Percentiles rank a stretch among this genome's conserved stretches.
Conservation (phyloP, 768 basidiomycete genomes). For the Pisolithus microcarpus region DNA sequence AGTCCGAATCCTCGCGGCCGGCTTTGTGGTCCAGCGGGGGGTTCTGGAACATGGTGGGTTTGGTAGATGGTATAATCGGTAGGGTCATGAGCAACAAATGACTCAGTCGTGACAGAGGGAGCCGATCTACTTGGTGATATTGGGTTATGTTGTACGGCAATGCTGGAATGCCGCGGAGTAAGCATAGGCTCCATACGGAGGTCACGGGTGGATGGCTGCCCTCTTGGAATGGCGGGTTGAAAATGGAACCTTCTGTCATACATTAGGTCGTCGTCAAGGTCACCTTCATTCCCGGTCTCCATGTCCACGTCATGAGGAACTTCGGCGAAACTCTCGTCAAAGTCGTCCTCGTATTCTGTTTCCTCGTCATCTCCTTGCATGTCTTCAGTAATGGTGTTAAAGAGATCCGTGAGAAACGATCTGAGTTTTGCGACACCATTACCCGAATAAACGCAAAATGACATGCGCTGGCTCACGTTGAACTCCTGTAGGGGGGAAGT, state of each 20-base stretch:
- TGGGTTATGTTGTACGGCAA: slow-evolving; percentile 23
- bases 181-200: slow-evolving; percentile 9
- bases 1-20: slow-evolving; percentile 39
- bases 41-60: slow-evolving; percentile 28
- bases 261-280: slow-evolving; percentile 41
- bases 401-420: slow-evolving; percentile 67
- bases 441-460: slow-evolving; percentile 97
- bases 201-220: slow-evolving; percentile 2
- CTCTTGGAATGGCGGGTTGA: slow-evolving; percentile 5
- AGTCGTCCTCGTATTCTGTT: slow-evolving; percentile 53
- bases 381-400: slow-evolving; percentile 66
- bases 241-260: slow-evolving; percentile 25
- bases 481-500: slow-evolving; percentile 57
- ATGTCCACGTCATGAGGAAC: slow-evolving; percentile 25
- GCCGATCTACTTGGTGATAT: slow-evolving; percentile 19
- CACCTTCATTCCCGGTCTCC: slow-evolving; percentile 30
- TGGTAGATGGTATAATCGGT: slow-evolving; percentile 18
- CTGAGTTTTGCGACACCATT: slow-evolving; percentile 82
- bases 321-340: slow-evolving; percentile 30
- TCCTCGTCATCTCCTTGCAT: slow-evolving; percentile 60
- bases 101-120: slow-evolving; percentile 6
- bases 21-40: slow-evolving; percentile 33
- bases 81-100: slow-evolving; percentile 1
- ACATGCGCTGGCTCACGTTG: slow-evolving; percentile 76
- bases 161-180: slow-evolving; percentile 16